Conservation (phyloP, 805 yeast genomes). For the Lipomyces kockii region DNA sequence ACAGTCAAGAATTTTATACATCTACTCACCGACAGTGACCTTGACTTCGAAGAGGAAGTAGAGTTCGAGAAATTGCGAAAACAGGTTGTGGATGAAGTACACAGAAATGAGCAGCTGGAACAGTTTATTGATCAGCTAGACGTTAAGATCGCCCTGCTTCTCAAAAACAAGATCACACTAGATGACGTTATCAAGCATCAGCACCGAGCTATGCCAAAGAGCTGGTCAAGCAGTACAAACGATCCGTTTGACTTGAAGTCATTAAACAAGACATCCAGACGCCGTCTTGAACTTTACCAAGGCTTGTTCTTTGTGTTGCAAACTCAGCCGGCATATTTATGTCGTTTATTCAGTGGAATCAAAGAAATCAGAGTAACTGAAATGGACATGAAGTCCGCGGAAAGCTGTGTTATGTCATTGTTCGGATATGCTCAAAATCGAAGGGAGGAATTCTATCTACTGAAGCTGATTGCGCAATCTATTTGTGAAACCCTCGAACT, state of each 20-base stretch:
- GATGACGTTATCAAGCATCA: slow-evolving; percentile 64
- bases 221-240: slow-evolving; percentile 37
- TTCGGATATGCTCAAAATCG: slow-evolving; percentile 50
- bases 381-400: slow-evolving; percentile 44
- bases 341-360: slow-evolving; percentile 54
- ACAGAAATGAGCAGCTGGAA: slow-evolving; percentile 71
- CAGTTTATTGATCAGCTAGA: slow-evolving; percentile 75
- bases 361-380: slow-evolving; percentile 41
- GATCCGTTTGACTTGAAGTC: slow-evolving; percentile 48
- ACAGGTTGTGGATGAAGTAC: slow-evolving; percentile 69
- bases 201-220: slow-evolving; percentile 43
- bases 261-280: slow-evolving; percentile 48
- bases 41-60: slow-evolving; percentile 76
- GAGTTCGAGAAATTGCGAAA: slow-evolving; percentile 70
- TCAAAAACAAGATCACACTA: slow-evolving; percentile 75
- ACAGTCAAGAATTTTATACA: slow-evolving; percentile 78
- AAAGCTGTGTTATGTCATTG: slow-evolving; percentile 43
- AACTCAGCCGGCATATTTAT: slow-evolving; percentile 76
- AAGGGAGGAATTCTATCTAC: slow-evolving; percentile 72
- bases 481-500: slow-evolving; percentile 40
- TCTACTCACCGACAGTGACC: slow-evolving; percentile 70
- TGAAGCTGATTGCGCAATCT: slow-evolving; percentile 57
- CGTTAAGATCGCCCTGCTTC: slow-evolving; percentile 74
- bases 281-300: slow-evolving; percentile 69
- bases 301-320: slow-evolving; percentile 81